Evolutionary conservation across 2,329 filamentous ascomycete species (phyloP), one percentile per base, ranked within the genome.

Genomic region (Penicillium sp.): DNA sequence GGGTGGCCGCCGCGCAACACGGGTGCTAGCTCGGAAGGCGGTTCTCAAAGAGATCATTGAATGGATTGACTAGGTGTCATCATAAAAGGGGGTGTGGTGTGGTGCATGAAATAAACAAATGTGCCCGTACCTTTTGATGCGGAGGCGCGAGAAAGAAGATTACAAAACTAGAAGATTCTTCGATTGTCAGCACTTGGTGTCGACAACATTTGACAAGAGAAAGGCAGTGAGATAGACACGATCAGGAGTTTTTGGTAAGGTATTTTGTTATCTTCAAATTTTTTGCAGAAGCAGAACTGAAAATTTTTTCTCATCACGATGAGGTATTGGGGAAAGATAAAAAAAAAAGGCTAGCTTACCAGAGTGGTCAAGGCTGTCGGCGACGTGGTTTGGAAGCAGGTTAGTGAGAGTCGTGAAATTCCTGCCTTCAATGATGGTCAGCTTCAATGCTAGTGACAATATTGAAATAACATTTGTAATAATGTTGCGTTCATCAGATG

Each of bases 241-340:
- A 70, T 80, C 77, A 80, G 78, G 75, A 76, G 64, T 58, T 75
- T 75, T 76, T 79, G 79, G 79, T 82, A 82, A 79, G 78, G 78
- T 81, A 80, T 77, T 75, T 75, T 65, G 67, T 75, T 81, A 69
- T 83, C 80, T 79, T 81, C 81, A 83, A 80, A 67, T 62, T 52
- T 66, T 69, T 81, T 82, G 75, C 80, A 82, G 81, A 81, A 84
- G 81, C 81, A 84, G 81, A 84, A 84, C 81, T 84, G 81, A 79
- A 74, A 75, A 77, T 72, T 72, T 61, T 76, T 68, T 74, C 71
- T 79, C 77, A 80, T 79, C 78, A 79, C 67, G 55, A 65, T 68
- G 47, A 32, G 39, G 42, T 8, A 29, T 13, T 26, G 44, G 50
- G 42, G 17, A 24, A 18, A 33, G 40, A 36, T 15, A 42, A 46